Evolutionary conservation across 192 early-diverging fungal genomes (phyloP), one percentile per base, ranked within the genome.

Genomic region (Tieghemiomyces parasiticus): DNA sequence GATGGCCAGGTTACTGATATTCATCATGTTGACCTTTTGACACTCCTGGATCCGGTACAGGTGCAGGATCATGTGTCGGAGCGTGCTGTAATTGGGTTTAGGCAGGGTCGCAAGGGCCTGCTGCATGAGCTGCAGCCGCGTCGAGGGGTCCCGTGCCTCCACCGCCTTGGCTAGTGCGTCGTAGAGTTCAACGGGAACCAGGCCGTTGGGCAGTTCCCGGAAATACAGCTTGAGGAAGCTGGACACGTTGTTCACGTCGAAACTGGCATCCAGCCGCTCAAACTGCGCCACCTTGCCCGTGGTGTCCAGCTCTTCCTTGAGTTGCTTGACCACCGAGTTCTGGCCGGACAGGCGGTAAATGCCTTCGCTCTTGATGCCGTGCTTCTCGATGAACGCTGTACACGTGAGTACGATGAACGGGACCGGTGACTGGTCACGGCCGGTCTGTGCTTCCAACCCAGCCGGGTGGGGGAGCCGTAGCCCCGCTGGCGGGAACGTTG

Each of bases 151-250:
- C 1, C 54, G 31, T 14, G 29, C 24, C 20, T 56, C 54, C 1
- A 56, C 54, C 29, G 33, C 33, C 35, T 60, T 60, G 44, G 45
- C 22, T 45, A 60, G 45, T 2, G 6, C 25, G 24, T 45, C 46
- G 45, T 45, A 60, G 19, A 46, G 14, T 25, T 20, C 38, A 2
- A 26, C 33, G 38, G 92, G 88, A 59, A 99, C 74, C 0, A 96
- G 69, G 0, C 90, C 85, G 44, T 92, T 90, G 4, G 92, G 89
- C n/a, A 99, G 68, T 67, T 96, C 92, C 31, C 95, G 78, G 67
- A 99, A 88, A 78, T 87, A 99, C 50, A 93, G 74, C 67, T 99
- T 99, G 2, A 99, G 69, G 28, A 89, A 83, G 51, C 90, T 81
- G 25, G 91, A 71, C 9, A 95, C 73, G 59, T 81, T 86, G 67